phyloP scores from a whole-genome alignment of 192 early-diverging fungal genomes.

The Backusella liffmaniae region DNA sequence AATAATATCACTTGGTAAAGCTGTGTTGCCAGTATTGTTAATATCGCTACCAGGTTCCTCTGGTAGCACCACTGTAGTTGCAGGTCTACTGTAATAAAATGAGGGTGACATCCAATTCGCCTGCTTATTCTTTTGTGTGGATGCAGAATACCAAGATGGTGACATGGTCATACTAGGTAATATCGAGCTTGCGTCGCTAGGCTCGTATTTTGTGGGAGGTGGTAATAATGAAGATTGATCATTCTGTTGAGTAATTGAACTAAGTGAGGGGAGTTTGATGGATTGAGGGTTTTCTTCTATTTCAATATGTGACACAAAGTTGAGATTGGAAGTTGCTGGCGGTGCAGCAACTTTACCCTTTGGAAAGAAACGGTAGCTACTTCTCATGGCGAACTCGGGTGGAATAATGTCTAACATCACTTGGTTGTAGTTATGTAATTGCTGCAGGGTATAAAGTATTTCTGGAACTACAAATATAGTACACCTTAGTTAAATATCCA shows the following conservation, averaged over 20 bases:
- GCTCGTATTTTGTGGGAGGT: constrained; percentile 30
- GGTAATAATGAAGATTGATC: constrained; percentile 4
- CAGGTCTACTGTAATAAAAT: constrained; percentile 37
- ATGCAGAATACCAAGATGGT: constrained; percentile 36
- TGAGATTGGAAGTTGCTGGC: neutral
- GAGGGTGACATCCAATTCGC: constrained; percentile 36
- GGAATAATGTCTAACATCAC: constrained; percentile 32
- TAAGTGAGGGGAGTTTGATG: neutral
- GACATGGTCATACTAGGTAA: constrained; percentile 36
- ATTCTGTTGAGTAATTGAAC: neutral
- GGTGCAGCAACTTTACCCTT: neutral
- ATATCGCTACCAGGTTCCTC: constrained; percentile 8
- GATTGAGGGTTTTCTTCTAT: neutral
- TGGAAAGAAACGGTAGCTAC: constrained; percentile 14
- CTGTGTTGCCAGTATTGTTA: neutral
- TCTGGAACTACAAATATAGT: constrained; percentile 19
- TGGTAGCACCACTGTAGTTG: constrained; percentile 25
- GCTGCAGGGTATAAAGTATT: constrained; percentile 26
- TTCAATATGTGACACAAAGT: constrained; percentile 10
- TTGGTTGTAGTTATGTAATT: constrained; percentile 22
- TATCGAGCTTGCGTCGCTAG: constrained; percentile 22
- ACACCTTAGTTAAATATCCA: neutral
- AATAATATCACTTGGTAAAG: constrained; percentile 28
- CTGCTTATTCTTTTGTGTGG: constrained; percentile 33
- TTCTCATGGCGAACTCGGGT: constrained; percentile 29